Percentiles rank a stretch among this genome's conserved stretches.
Conservation (phyloP, 345 rosid species). For the Carallia brachiata region DNA sequence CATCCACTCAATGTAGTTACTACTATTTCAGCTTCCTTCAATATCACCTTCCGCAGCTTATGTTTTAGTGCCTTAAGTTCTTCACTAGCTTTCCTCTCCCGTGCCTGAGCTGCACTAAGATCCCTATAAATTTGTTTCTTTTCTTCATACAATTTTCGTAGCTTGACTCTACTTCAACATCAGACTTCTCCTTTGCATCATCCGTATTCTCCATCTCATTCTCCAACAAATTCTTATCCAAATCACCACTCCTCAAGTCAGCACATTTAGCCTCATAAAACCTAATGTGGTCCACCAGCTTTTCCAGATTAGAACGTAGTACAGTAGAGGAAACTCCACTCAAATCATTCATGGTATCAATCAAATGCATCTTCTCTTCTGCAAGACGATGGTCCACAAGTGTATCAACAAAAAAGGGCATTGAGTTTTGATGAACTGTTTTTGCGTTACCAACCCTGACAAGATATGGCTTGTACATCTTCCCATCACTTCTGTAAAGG, state of each 20-base stretch:
- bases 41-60: conserved; percentile 73
- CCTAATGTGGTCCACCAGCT: conserved; percentile 72
- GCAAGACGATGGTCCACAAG: conserved; percentile 83
- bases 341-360: conserved; percentile 41
- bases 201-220: conserved; percentile 42
- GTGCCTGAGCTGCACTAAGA: conserved; percentile 77
- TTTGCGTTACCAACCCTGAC: conserved; percentile 95
- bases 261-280: conserved; percentile 88
- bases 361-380: conserved; percentile 57
- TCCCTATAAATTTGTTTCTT: conserved; percentile 82
- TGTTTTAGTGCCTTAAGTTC: conserved; percentile 63
- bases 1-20: conserved; percentile 94
- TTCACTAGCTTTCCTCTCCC: conserved; percentile 68
- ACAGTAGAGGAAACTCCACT: conserved; percentile 44
- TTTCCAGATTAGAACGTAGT: conserved; percentile 76
- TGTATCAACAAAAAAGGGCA: conserved; percentile 85
- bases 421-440: conserved; percentile 79
- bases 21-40: conserved; percentile 94
- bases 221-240: conserved; percentile 43
- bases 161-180: conserved; percentile 56
- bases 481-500: conserved; percentile 80
- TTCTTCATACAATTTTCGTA: conserved; percentile 72
- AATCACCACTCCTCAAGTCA: conserved; percentile 57
- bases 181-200: conserved; percentile 58
- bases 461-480: conserved; percentile 86